Evolutionary conservation across 2,329 filamentous ascomycete species (phyloP), one percentile per base, ranked within the genome.

Genomic region (Pseudopyricularia javanii): DNA sequence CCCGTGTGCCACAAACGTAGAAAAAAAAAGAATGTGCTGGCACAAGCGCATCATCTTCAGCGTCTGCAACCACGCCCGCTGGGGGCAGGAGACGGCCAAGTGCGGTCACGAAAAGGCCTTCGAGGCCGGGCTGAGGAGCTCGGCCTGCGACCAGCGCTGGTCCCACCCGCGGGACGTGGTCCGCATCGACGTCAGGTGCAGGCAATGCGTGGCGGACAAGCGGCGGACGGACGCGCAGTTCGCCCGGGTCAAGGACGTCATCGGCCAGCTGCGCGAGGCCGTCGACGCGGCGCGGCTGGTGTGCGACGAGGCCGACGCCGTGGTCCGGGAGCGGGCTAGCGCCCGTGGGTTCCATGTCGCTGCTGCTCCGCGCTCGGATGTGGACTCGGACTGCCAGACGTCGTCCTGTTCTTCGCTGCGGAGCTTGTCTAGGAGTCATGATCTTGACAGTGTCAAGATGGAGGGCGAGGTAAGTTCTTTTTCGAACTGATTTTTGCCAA

Each of bases 201-300:
- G 6, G 8, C 15, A 28, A 7, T 51, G 49, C 35, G 22, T 28
- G 22, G 8, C 9, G 11, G 35, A 17, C 22, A 28, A 37, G 22
- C 33, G n/a, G 22, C 35, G 49, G 37, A 45, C 40, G 9, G 50
- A 52, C 17, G 28, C 20, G 50, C 50, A 47, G 50, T 34, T 52
- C 7, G 14, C 40, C 26, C 24, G 50, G n/a, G 28, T 52, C 11
- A 43, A n/a, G 11, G 17, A 20, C 37, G 28, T 34, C 20, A 15
- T 52, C 11, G 8, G 9, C 28, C 20, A 12, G 35, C 50, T 52
- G 17, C 34, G 49, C n/a, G 35, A 28, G 33, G 49, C 24, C 49
- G 48, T 35, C 9, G 48, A 35, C 20, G 14, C 47, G 15, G 47
- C 28, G 6, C 14, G 15, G 2, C 8, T 33, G 17, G 12, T 15